phyloP scores from a whole-genome alignment of 495 filamentous ascomycete species.

The Penicillium longicatenatum region DNA sequence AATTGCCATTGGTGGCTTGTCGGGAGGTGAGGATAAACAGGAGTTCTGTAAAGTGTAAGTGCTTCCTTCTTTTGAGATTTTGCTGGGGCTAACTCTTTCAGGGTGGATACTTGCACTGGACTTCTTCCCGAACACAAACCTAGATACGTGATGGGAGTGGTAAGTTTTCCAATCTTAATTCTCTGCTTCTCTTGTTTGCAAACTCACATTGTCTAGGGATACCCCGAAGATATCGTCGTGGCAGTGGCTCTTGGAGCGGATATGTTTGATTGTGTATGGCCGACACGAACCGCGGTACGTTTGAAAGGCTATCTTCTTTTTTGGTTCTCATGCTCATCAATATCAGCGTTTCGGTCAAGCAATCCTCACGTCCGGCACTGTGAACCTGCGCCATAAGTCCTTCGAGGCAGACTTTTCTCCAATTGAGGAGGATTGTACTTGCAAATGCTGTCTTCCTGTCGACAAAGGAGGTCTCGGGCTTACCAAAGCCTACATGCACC shows the following conservation, averaged over 20 bases:
- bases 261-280: slow-evolving; percentile 99
- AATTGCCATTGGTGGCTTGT: slow-evolving; percentile 93
- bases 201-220: slow-evolving; percentile 54
- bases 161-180: slow-evolving; percentile 33
- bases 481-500: slow-evolving; percentile 86
- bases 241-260: slow-evolving; percentile 91
- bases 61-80: background rate
- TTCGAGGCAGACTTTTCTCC: slow-evolving; percentile 81
- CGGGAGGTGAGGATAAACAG: slow-evolving; percentile 77
- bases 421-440: slow-evolving; percentile 79
- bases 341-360: slow-evolving; percentile 82
- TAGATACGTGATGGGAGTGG: slow-evolving; percentile 97
- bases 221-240: slow-evolving; percentile 92
- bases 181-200: background rate
- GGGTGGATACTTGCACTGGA: slow-evolving; percentile 82
- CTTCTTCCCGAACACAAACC: slow-evolving; percentile 88
- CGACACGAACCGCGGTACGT: slow-evolving; percentile 81
- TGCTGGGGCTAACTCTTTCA: slow-evolving; percentile 25
- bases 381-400: slow-evolving; percentile 78
- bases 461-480: slow-evolving; percentile 77
- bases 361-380: slow-evolving; percentile 73
- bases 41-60: slow-evolving; percentile 61
- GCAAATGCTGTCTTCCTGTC: slow-evolving; percentile 70
- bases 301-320: background rate
- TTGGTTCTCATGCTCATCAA: slow-evolving; percentile 3